Evolutionary conservation across 1,139 yeast genomes (phyloP).

Genomic region (Candida pseudoviswanathii): DNA sequence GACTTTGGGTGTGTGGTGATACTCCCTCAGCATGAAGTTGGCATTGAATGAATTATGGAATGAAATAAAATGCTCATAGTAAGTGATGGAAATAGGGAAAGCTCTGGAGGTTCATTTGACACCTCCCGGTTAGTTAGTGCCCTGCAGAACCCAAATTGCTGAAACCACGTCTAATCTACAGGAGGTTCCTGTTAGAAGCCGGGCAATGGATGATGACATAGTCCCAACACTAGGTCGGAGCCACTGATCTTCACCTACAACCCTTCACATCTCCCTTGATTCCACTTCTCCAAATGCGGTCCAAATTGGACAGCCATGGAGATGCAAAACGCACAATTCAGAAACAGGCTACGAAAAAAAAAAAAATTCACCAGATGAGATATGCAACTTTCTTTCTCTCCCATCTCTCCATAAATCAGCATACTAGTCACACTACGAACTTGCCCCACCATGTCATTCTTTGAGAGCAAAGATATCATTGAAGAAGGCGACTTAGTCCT

Average conservation of each 20-base stretch:
- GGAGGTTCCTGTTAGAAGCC: no score
- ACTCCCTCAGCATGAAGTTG: not conserved
- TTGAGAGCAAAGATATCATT: constrained; percentile 55
- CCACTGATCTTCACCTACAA: no score
- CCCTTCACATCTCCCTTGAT: not conserved
- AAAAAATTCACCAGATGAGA: constrained; percentile 7
- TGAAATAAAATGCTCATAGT: no score
- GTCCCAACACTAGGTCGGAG: no score
- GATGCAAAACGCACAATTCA: not conserved
- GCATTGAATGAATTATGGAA: not conserved
- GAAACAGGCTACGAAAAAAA: not conserved
- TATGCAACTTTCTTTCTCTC: not conserved
- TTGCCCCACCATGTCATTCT: constrained; percentile 41
- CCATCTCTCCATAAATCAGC: not conserved
- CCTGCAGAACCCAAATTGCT: no score
- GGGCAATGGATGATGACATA: no score
- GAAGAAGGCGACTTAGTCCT: constrained; percentile 86
- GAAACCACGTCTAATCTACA: no score
- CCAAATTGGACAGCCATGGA: not conserved
- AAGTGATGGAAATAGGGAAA: not conserved
- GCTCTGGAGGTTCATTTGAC: no score
- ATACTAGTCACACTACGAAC: not conserved
- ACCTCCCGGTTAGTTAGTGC: no score
- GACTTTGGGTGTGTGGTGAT: not conserved
- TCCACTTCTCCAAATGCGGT: not conserved